Evolutionary conservation across 2,329 filamentous ascomycete species (phyloP).

Genomic region (Colletotrichum eremochloae): DNA sequence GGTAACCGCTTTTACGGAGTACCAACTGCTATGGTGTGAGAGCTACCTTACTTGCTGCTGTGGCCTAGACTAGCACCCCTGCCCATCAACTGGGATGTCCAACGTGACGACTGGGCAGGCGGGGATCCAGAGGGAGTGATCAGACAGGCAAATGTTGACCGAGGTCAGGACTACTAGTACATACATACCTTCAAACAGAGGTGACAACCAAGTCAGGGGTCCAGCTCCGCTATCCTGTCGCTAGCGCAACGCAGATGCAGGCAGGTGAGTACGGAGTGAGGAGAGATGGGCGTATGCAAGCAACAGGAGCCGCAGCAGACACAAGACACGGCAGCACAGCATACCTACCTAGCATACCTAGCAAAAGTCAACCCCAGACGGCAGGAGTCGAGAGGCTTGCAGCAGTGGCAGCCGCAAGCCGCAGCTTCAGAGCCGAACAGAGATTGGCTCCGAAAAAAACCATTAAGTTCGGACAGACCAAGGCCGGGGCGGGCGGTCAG

Average conservation of each 20-base stretch:
- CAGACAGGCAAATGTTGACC: conserved; percentile 10
- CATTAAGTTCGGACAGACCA: conserved; percentile 1
- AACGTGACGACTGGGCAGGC: conserved; percentile 34
- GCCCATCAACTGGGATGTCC: conserved; percentile 35
- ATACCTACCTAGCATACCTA: too few species aligned
- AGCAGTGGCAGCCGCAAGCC: neutral
- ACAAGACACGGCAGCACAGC: conserved; percentile 1
- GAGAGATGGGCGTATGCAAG: conserved; percentile 18
- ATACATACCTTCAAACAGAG: conserved; percentile 1
- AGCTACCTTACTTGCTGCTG: conserved; percentile 3
- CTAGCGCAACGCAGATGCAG: neutral
- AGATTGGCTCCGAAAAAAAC: neutral
- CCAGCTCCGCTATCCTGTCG: conserved; percentile 21
- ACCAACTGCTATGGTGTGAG: neutral
- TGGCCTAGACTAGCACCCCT: neutral
- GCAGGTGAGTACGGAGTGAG: conserved; percentile 7
- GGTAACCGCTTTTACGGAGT: conserved; percentile 18
- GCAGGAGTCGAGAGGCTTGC: neutral
- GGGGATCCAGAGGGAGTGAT: conserved; percentile 26
- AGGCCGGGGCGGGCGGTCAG: conserved; percentile 6
- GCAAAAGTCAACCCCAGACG: neutral
- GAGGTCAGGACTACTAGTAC: neutral
- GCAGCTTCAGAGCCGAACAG: neutral
- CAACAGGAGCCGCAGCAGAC: conserved; percentile 2
- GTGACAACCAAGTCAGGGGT: conserved; percentile 27